Percentiles rank a stretch among this genome's conserved stretches.
phyloP scores from a whole-genome alignment of 176 grass and related monocot species.

The Tillandsia fasciculata region DNA sequence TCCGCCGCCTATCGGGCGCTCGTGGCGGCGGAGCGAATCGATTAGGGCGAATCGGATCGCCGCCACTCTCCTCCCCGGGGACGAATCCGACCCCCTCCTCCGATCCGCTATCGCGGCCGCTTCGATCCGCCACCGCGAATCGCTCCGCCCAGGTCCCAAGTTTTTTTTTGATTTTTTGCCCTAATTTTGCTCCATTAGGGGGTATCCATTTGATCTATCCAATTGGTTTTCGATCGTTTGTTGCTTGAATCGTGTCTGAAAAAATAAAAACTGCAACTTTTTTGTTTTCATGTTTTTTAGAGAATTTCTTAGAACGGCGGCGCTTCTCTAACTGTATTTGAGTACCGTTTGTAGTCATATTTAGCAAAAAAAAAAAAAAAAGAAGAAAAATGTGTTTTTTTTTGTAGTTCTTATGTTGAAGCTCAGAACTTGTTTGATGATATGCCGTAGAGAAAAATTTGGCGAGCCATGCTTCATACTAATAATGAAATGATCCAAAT shows the following conservation, averaged over 20 bases:
- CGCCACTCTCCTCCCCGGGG: constrained; percentile 14
- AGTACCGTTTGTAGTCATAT: no score
- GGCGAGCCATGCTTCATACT: no score
- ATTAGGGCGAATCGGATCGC: neutral
- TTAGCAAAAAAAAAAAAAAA: no score
- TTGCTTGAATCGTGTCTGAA: neutral
- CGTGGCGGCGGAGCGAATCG: neutral
- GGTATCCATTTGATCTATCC: no score
- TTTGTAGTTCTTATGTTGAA: neutral
- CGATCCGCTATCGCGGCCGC: constrained; percentile 24
- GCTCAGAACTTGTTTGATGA: constrained; percentile 16
- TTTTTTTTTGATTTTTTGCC: neutral
- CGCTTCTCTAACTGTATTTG: no score
- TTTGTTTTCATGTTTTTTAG: no score
- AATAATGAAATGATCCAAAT: no score
- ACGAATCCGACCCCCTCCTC: constrained; percentile 26
- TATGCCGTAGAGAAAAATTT: neutral
- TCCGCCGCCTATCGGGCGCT: neutral
- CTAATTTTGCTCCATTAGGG: neutral
- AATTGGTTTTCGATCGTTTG: neutral
- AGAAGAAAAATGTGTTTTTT: no score
- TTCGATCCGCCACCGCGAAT: constrained; percentile 39
- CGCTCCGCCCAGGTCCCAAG: constrained; percentile 29
- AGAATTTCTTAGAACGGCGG: no score
- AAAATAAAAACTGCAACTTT: neutral